Conservation (phyloP, 2,329 filamentous ascomycete species). For the Helminthosporium solani region DNA sequence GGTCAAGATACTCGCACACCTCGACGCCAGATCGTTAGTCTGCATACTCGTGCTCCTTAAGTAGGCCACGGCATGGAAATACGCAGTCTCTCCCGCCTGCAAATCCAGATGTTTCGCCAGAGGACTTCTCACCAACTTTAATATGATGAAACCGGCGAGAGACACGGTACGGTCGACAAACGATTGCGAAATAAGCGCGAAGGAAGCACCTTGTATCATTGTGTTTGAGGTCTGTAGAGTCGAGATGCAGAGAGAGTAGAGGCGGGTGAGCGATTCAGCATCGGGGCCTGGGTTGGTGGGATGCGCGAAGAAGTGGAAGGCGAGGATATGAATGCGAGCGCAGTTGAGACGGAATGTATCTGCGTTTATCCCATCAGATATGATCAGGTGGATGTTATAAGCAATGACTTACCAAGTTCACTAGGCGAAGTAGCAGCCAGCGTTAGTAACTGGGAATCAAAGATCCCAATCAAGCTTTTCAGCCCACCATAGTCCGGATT, state of each 20-base stretch:
- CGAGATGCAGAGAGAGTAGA: constrained; percentile 37
- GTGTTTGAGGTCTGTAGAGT: constrained; percentile 28
- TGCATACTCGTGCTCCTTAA: constrained; percentile 37
- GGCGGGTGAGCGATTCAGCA: constrained; percentile 31
- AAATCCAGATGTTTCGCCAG: constrained; percentile 36
- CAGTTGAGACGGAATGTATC: constrained; percentile 38
- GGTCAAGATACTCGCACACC: constrained; percentile 34
- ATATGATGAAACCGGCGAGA: constrained; percentile 35
- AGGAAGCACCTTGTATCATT: constrained; percentile 22
- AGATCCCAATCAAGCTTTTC: constrained; percentile 37
- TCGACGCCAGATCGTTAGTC: constrained; percentile 31
- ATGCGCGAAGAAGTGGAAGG: constrained; percentile 41
- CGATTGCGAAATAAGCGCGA: constrained; percentile 32
- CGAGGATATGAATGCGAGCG: constrained; percentile 36
- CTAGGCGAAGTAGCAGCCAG: constrained; percentile 30
- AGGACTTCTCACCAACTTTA: constrained; percentile 33
- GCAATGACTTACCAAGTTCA: constrained; percentile 30
- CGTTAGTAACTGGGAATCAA: constrained; percentile 37
- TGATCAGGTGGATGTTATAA: constrained; percentile 5
- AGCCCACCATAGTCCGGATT: constrained; percentile 33
- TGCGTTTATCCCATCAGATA: constrained; percentile 17
- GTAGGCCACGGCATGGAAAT: constrained; percentile 33
- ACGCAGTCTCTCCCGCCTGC: constrained; percentile 36
- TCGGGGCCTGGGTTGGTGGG: constrained; percentile 26
- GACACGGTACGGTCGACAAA: constrained; percentile 38